Conservation (phyloP, 1,284 basidiomycete species). For the Fomitopsis pinicola region DNA sequence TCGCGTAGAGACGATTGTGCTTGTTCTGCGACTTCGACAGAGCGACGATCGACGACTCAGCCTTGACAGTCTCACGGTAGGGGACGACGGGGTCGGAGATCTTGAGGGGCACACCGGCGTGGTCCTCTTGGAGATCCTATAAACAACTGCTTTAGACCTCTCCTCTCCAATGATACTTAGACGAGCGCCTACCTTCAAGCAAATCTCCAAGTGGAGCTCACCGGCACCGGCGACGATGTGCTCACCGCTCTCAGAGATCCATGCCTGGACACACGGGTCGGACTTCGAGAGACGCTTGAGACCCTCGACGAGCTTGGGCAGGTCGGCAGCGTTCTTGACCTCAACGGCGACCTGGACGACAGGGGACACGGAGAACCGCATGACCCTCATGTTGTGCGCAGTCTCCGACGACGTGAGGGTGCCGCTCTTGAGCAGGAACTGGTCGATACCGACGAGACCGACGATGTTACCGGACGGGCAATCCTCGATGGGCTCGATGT, state of each 20-base stretch:
- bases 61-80: constrained; percentile 97
- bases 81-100: constrained; percentile 98
- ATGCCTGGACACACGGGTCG: constrained; percentile 98
- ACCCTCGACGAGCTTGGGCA: constrained; percentile 99
- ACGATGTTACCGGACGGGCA: constrained; percentile 99
- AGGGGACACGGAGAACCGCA: constrained; percentile 99
- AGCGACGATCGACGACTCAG: constrained; percentile 94
- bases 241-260: constrained; percentile 91
- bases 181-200: constrained; percentile 74
- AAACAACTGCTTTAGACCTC: neutral
- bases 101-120: constrained; percentile 99
- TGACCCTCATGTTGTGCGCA: constrained; percentile 99
- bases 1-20: constrained; percentile 98
- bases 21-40: constrained; percentile 99
- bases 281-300: constrained; percentile 99
- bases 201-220: constrained; percentile 99
- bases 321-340: constrained; percentile 99
- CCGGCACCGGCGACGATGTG: constrained; percentile 99
- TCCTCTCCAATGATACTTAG: neutral
- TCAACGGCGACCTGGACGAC: constrained; percentile 99
- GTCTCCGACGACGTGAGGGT: constrained; percentile 98
- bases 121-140: constrained; percentile 97
- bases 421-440: constrained; percentile 99
- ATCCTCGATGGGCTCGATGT: constrained; percentile 98
- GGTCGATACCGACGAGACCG: constrained; percentile 99